A percentile compares a stretch with the other conserved stretches of the same genome.
These are phyloP conservation scores for Linum usitatissimum DNA, from an alignment of 345 rosid genomes.

Conservation along the genomic window DNA sequence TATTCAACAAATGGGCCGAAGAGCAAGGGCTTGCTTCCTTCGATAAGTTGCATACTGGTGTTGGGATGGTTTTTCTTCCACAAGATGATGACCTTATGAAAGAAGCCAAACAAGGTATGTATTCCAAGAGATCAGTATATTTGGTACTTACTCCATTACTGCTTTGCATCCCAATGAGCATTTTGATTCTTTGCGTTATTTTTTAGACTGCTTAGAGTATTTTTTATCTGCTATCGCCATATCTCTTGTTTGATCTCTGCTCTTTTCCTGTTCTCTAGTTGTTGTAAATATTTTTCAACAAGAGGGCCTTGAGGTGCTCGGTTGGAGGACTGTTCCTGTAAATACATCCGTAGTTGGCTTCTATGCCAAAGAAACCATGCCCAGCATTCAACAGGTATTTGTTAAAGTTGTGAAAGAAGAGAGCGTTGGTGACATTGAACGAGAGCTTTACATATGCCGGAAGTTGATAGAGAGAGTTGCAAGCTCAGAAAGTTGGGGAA, in stretches of 20 bases:
- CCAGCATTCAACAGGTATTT: slow-evolving; percentile 87
- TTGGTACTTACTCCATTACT: slow-evolving; percentile 9
- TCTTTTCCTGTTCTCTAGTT: slow-evolving; percentile 36
- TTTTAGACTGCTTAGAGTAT: not conserved
- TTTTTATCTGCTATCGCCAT: not conserved
- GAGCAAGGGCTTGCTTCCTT: slow-evolving; percentile 62
- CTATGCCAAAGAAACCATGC: slow-evolving; percentile 93
- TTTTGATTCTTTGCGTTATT: not conserved
- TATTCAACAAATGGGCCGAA: slow-evolving; percentile 67
- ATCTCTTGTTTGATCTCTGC: slow-evolving; percentile 15
- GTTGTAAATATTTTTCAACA: slow-evolving; percentile 64
- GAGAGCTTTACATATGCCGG: slow-evolving; percentile 86
- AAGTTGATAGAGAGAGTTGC: slow-evolving; percentile 74
- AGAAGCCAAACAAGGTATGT: slow-evolving; percentile 77
- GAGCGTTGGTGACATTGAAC: slow-evolving; percentile 76
- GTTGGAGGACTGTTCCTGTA: slow-evolving; percentile 96
- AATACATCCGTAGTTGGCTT: slow-evolving; percentile 76
- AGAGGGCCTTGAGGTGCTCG: slow-evolving; percentile 93
- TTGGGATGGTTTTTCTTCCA: slow-evolving; percentile 92
- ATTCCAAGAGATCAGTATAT: not conserved
- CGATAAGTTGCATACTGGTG: slow-evolving; percentile 82
- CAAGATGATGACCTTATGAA: slow-evolving; percentile 42
- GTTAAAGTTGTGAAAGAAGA: slow-evolving; percentile 80
- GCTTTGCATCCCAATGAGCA: not conserved
- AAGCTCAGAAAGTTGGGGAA: slow-evolving; percentile 62